phyloP scores from a whole-genome alignment of 257 asterid species.

The Haberlea rhodopensis region DNA sequence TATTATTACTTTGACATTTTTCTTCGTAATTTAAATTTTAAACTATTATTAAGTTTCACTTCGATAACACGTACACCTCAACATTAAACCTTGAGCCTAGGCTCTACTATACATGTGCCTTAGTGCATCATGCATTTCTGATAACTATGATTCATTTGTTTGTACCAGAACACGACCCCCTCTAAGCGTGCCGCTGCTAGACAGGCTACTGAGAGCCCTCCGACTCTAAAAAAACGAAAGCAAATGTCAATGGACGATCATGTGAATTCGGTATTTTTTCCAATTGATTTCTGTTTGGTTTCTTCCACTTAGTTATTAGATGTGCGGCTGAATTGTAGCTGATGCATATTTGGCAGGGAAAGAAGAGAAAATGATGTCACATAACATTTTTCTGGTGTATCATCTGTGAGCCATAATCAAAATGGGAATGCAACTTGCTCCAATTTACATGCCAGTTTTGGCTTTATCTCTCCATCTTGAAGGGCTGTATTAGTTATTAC shows the following conservation, averaged over 20 bases:
- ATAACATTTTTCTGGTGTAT: background rate
- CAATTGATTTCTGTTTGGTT: background rate
- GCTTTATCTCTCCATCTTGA: background rate
- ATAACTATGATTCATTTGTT: background rate
- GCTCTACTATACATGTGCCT: background rate
- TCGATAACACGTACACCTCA: background rate
- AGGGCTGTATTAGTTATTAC: background rate
- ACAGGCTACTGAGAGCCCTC: slow-evolving; percentile 84
- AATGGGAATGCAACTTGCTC: background rate
- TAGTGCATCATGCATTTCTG: background rate
- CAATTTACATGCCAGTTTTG: background rate
- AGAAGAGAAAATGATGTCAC: slow-evolving; percentile 58
- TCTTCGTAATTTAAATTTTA: too few species aligned
- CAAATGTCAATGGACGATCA: slow-evolving; percentile 76
- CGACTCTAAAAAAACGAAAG: slow-evolving; percentile 62
- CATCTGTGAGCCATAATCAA: background rate
- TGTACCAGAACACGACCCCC: slow-evolving; percentile 56
- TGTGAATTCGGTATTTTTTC: slow-evolving; percentile 54
- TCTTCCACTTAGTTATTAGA: background rate
- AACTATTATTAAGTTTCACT: background rate
- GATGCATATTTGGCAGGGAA: slow-evolving; percentile 50
- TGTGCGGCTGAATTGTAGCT: background rate
- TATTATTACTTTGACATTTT: background rate
- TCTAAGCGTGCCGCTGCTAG: slow-evolving; percentile 73
- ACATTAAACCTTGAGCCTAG: background rate